These are phyloP conservation scores for Westerdykella sp. DNA, from an alignment of 2,329 filamentous ascomycete species.

Conservation along the genomic window DNA sequence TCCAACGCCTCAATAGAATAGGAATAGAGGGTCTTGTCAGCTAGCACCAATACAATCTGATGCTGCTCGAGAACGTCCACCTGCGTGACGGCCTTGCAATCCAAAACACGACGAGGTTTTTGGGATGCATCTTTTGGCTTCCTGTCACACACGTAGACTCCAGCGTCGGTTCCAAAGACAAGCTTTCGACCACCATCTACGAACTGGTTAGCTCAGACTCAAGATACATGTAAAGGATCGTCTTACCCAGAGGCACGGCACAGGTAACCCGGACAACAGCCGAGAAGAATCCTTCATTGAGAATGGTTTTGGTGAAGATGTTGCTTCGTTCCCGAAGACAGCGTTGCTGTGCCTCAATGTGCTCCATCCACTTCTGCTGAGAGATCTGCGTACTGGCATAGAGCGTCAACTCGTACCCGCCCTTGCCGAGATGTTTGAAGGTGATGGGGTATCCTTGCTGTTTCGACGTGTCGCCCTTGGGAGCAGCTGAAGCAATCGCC, in stretches of 20 bases:
- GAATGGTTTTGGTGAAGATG: conserved; percentile 61
- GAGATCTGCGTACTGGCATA: conserved; percentile 81
- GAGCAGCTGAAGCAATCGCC: conserved; percentile 45
- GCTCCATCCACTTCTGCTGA: conserved; percentile 93
- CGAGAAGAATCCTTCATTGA: conserved; percentile 87
- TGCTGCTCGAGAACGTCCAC: conserved; percentile 96
- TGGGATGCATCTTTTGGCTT: conserved; percentile 72
- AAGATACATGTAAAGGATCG: not conserved
- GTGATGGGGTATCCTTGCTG: conserved; percentile 89
- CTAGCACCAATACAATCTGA: conserved; percentile 79
- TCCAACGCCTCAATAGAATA: conserved; percentile 85
- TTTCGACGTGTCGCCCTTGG: conserved; percentile 34
- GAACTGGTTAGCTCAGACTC: conserved; percentile 16
- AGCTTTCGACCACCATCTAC: conserved; percentile 89
- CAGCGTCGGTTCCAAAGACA: conserved; percentile 88
- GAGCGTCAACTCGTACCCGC: conserved; percentile 85
- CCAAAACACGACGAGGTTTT: conserved; percentile 75
- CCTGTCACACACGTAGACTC: conserved; percentile 86
- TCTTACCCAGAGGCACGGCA: conserved; percentile 78
- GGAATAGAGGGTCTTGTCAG: conserved; percentile 87
- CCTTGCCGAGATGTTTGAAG: conserved; percentile 91
- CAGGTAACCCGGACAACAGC: conserved; percentile 87
- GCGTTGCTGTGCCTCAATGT: conserved; percentile 85
- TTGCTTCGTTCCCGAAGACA: conserved; percentile 71
- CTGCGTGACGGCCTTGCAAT: conserved; percentile 82